Conservation (phyloP, 2,329 filamentous ascomycete species). For the Colletotrichum sp. region DNA sequence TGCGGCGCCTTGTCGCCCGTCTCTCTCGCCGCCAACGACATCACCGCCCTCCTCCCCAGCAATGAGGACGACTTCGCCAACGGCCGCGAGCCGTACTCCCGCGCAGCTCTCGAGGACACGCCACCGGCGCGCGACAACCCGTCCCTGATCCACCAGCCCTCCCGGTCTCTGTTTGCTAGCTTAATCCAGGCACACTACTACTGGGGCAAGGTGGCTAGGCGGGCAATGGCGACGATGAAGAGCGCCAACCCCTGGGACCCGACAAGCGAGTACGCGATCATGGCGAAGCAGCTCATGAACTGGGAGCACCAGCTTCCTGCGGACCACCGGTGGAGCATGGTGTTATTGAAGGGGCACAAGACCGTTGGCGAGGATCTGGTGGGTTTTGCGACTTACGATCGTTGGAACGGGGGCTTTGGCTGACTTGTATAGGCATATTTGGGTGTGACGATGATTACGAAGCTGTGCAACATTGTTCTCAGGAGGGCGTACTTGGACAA, state of each 20-base stretch:
- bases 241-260: constrained; percentile 51
- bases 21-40: constrained; percentile 56
- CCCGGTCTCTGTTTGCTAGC: constrained; percentile 59
- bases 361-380: constrained; percentile 55
- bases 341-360: constrained; percentile 50
- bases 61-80: constrained; percentile 57
- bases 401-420: not conserved
- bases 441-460: constrained; percentile 58
- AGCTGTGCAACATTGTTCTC: constrained; percentile 62
- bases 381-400: constrained; percentile 17
- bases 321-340: constrained; percentile 51
- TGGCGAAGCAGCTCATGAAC: constrained; percentile 45
- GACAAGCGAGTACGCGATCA: constrained; percentile 51
- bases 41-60: constrained; percentile 58
- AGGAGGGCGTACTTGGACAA: constrained; percentile 59
- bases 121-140: constrained; percentile 54
- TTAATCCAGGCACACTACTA: constrained; percentile 60
- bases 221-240: constrained; percentile 50
- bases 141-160: constrained; percentile 42
- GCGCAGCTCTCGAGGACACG: constrained; percentile 60
- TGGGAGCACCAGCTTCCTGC: constrained; percentile 56
- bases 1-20: constrained; percentile 57
- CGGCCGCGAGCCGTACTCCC: constrained; percentile 50
- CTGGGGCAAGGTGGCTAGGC: constrained; percentile 58
- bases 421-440: constrained; percentile 51